Evolutionary conservation across 345 rosid genomes (phyloP), one percentile per base, ranked within the genome.

Genomic region (Gossypium arboreum): DNA sequence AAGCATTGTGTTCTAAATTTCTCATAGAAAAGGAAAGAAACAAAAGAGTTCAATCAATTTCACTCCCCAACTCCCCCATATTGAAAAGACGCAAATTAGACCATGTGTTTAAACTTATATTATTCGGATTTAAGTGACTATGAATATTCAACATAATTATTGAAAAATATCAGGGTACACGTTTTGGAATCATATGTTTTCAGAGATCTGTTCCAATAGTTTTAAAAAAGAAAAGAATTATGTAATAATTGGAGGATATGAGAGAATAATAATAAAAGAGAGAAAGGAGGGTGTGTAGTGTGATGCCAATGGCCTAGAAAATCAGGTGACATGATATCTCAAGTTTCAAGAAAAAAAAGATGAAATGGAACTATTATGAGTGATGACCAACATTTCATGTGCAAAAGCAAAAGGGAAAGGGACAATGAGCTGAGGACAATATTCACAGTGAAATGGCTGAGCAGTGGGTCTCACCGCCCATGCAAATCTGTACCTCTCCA

Each of bases 321-420:
- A 58, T 15, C 29, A 74, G n/a, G 45, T 66, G 52, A 3, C 58
- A 24, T 45, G 66, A 39, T 34, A 68, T 60, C 50, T 63, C 78
- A 80, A 76, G 66, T 43, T 61, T 71, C 65, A 76, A 75, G 75
- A 76, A 74, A 45, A 22, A 20, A 58, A 55, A 0, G 41, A 18
- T 55, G 9, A 57, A 71, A 66, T 11, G 71, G 55, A 47, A 25
- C 69, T 20, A 41, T 29, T 58, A 11, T 58, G 62, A 58, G 29
- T 58, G 1, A 77, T 70, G 86, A 65, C 83, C 86, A 85, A 58
- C 80, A 81, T 75, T 50, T 78, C 86, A 84, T 80, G 84, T 79
- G 85, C 80, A 64, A 85, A 83, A 76, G 69, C 68, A 62, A 71
- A 20, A 63, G 4, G 13, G 63, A 11, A 56, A 16, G 12, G 9